Evolutionary conservation across 2,329 filamentous ascomycete genomes (phyloP), one percentile per base, ranked within the genome.

Genomic region (Fusarium anguioides): DNA sequence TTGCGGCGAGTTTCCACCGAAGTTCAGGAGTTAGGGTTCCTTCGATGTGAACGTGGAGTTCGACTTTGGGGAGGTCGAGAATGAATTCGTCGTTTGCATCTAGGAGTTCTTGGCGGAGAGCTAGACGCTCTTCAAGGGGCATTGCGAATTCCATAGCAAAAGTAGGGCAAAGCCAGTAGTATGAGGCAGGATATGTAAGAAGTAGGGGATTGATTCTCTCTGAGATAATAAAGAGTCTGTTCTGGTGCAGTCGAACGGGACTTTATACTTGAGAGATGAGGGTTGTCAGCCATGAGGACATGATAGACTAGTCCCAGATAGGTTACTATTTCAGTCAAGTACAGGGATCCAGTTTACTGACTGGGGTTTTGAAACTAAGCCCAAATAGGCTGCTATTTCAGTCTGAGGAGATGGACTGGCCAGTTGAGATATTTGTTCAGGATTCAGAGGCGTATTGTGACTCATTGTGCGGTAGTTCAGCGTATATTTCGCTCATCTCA

Each of bases 1-100:
- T 84, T 33, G 79, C 75, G 5, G 91, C 88, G 3, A 94, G 85
- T 24, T 81, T 74, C 81, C 93, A 94, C 59, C 93, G 85, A 29
- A 92, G 81, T 46, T 83, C 79, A 2, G 91, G 90, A 15, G 87
- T 87, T 18, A 94, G 81, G 4, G 89, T 89, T 45, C 91, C 91
- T 75, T 94, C 91, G 12, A 94, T 83, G 73, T 94, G 91, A 53
- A 94, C 45, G 18, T 69, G 66, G 2, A 69, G 49, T 11, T 69
- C 66, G 2, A 69, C 65, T 5, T 69, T 69, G 4, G 66, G 65
- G 2, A 68, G 51, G 1, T 48, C 11, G 0, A 58, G 15, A 2
- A 68, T 44, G n/a, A 68, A 69, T 3, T 57, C 36, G 11, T 68
- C 51, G 17, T 66, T 1, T 2, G 60, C 17, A 4, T 58, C 24